These are phyloP conservation scores for Boletus vinaceobasis DNA, from an alignment of 768 basidiomycete genomes.

Conservation along the genomic window DNA sequence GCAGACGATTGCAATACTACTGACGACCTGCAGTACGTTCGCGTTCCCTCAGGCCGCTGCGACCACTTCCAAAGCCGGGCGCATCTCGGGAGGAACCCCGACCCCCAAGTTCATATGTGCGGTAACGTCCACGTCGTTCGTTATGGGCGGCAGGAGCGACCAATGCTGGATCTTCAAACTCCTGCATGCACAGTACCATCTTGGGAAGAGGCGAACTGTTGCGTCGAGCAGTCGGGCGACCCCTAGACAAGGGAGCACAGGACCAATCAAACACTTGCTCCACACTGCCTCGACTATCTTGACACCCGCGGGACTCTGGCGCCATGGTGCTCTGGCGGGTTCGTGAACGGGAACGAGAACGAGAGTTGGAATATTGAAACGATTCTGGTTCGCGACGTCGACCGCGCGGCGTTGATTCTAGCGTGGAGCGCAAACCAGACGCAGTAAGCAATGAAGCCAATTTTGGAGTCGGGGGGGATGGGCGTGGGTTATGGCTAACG, in stretches of 20 bases:
- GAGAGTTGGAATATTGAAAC: slow-evolving; percentile 36
- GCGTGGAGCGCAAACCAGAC: slow-evolving; percentile 34
- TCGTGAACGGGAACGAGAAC: slow-evolving; percentile 43
- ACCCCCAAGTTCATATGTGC: slow-evolving; percentile 52
- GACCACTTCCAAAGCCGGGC: slow-evolving; percentile 61
- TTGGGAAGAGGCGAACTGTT: slow-evolving; percentile 59
- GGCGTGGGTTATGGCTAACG: slow-evolving; percentile 35
- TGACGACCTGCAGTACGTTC: slow-evolving; percentile 31
- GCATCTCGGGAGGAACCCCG: slow-evolving; percentile 41
- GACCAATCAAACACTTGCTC: slow-evolving; percentile 50
- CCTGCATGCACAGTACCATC: slow-evolving; percentile 38
- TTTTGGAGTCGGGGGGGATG: slow-evolving; percentile 64
- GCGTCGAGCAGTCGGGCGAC: slow-evolving; percentile 48
- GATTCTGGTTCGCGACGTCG: slow-evolving; percentile 42
- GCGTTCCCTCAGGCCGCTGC: slow-evolving; percentile 57
- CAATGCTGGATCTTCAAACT: slow-evolving; percentile 32
- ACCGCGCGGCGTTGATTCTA: slow-evolving; percentile 50
- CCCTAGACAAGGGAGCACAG: slow-evolving; percentile 37
- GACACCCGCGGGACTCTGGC: slow-evolving; percentile 14
- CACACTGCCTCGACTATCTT: slow-evolving; percentile 34
- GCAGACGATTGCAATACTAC: slow-evolving; percentile 14
- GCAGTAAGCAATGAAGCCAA: slow-evolving; percentile 31
- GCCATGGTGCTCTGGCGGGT: slow-evolving; percentile 21
- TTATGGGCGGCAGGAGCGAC: slow-evolving; percentile 19
- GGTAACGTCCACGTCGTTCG: slow-evolving; percentile 50